Conservation (phyloP, 1,284 basidiomycete genomes). For the Trichosporon sp. region DNA sequence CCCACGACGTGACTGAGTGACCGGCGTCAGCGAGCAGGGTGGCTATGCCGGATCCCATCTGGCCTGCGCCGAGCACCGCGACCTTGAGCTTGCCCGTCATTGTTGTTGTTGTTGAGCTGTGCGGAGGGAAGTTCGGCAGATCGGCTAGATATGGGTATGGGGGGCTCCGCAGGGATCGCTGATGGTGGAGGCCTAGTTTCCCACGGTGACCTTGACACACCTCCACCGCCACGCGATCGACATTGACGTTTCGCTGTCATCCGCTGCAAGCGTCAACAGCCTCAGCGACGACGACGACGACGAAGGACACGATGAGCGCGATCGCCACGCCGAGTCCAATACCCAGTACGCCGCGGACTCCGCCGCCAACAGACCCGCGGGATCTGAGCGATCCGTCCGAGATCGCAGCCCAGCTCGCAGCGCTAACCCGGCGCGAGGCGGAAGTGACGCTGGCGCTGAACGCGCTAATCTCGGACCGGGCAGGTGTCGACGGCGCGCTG, state of each 20-base stretch:
- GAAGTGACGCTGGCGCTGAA: slow-evolving; percentile 71
- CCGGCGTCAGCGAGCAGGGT: slow-evolving; percentile 11
- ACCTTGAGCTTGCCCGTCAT: neutral
- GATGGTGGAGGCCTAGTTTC: neutral
- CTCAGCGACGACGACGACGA: neutral
- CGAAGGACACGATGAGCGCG: neutral
- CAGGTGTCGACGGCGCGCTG: slow-evolving; percentile 63
- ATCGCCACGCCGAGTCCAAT: slow-evolving; percentile 9
- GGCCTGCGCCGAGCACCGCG: slow-evolving; percentile 10
- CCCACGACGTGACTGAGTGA: slow-evolving; percentile 5
- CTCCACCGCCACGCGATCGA: neutral
- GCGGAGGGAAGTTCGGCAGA: neutral
- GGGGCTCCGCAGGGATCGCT: neutral
- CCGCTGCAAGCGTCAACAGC: no score
- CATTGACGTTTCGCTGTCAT: neutral
- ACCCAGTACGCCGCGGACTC: slow-evolving; percentile 13
- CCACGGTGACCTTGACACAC: neutral
- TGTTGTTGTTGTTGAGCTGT: neutral
- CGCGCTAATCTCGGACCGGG: slow-evolving; percentile 62
- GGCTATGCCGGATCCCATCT: slow-evolving; percentile 11
- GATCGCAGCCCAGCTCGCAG: slow-evolving; percentile 46
- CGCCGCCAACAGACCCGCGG: slow-evolving; percentile 29
- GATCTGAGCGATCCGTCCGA: slow-evolving; percentile 35
- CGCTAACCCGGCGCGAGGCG: slow-evolving; percentile 69
- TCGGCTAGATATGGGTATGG: neutral